Base-by-base conservation (phyloP, 306 rosid genomes). In the Malus domestica region DNA sequence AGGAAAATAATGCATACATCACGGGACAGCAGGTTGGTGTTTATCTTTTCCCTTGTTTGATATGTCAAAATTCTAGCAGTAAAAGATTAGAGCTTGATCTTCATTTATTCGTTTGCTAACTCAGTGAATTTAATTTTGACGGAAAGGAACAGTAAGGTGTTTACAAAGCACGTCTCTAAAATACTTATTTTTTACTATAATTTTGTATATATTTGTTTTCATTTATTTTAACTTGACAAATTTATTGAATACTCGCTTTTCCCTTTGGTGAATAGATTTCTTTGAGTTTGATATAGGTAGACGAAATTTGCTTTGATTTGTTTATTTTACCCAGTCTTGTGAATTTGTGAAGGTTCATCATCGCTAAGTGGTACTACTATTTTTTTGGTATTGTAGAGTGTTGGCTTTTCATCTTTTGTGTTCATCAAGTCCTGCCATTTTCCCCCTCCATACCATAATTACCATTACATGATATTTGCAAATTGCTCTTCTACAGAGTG, bases 11-110 rank as follows among this genome's bases (percentile, higher is more conserved):
- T 60, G 86, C 89, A 51, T 95, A 95, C 89, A 86, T 95, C 54
- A 70, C 87, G 18, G 97, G 97, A 76, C 97, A 89, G 66, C 99
- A 95, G 97, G 99, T 95, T 83, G 65, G 83, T 80, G 30, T 67
- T 83, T 61, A 55, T 76, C 66, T 46, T 71, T 71, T 57, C 55
- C 57, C 38, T 68, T n/a, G 71, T 71, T 78, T 61, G 78, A 63
- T 33, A 79, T 73, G 14, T 64, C 42, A 64, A 64, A 27, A 61
- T 61, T 14, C 14, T 61, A 6, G 67, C 19, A 27, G 30, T 61
- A 61, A 61, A 61, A 25, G 35, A 49, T 27, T 30, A 61, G 67
- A 61, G 67, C n/a, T 1, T 14, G 35, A 6, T 25, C 16, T 61
- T 27, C 14, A 19, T 3, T 12, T 11, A 27, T 61, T 61, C 5